phyloP scores from a whole-genome alignment of 805 yeast genomes.

The Suhomyces canberraensis region DNA sequence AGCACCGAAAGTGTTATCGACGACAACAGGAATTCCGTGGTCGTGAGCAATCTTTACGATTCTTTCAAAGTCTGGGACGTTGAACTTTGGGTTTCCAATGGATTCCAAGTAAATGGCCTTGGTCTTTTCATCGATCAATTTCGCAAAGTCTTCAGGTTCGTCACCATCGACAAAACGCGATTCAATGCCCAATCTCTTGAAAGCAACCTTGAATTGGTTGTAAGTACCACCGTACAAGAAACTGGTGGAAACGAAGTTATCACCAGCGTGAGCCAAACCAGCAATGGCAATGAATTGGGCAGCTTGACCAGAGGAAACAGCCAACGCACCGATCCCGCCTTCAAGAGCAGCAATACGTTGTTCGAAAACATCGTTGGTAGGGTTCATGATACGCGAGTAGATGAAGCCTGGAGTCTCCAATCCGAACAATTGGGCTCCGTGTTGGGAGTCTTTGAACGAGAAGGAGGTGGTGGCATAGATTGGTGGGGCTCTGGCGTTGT shows the following conservation, averaged over 20 bases:
- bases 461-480: slow-evolving; percentile 90
- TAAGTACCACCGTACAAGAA: slow-evolving; percentile 94
- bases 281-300: slow-evolving; percentile 86
- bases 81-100: slow-evolving; percentile 90
- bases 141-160: slow-evolving; percentile 66
- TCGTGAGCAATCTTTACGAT: slow-evolving; percentile 76
- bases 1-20: slow-evolving; percentile 96
- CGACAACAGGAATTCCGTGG: slow-evolving; percentile 85
- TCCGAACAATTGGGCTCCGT: slow-evolving; percentile 89
- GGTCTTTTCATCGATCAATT: slow-evolving; percentile 75
- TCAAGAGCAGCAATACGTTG: slow-evolving; percentile 90
- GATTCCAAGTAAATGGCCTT: slow-evolving; percentile 88
- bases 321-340: slow-evolving; percentile 87
- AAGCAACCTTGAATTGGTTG: slow-evolving; percentile 90
- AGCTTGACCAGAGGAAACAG: slow-evolving; percentile 94
- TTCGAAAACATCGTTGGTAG: slow-evolving; percentile 89
- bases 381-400: slow-evolving; percentile 88
- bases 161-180: slow-evolving; percentile 85
- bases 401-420: slow-evolving; percentile 80
- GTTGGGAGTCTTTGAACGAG: slow-evolving; percentile 82
- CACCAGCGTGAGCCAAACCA: slow-evolving; percentile 83
- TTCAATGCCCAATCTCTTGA: slow-evolving; percentile 85
- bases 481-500: slow-evolving; percentile 85
- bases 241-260: slow-evolving; percentile 83
- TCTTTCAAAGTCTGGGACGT: slow-evolving; percentile 85